Evolutionary conservation across 192 early-diverging fungal species (phyloP), one percentile per base, ranked within the genome.

Genomic region (Powellomyces hirtus): DNA sequence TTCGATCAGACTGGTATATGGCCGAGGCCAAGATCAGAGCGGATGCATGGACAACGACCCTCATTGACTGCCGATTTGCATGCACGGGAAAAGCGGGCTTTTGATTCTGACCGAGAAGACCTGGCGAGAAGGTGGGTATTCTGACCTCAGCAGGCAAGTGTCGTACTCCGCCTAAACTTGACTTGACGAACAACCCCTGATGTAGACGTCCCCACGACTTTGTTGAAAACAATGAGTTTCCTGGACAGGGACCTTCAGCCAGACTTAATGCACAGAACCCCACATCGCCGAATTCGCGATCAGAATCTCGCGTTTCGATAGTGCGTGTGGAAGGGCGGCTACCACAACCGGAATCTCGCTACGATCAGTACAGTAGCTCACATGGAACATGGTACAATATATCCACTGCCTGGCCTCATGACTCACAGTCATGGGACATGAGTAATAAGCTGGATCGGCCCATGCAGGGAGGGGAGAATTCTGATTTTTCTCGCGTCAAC

Each of bases 21-120:
- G 59, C 36, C 36, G 10, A 36, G 59, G 29, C 34, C 59, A 20
- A 34, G 36, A 36, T 13, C 29, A 16, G 59, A 10, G 11, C 16
- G 59, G 14, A 16, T 20, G 4, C 59, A 18, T 14, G 4, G 36
- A 20, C 59, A 60, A 40, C 31, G 59, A 29, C 59, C 59, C n/a
- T 60, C 59, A 4, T 29, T 60, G 35, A 60, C 59, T 3, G 59
- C 59, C 1, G 59, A 60, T 20, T 60, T 60, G 36, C 59, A 38
- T 40, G 59, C 59, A 2, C 16, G 59, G 38, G 59, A 60, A 37
- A 2, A n/a, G 20, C 59, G 59, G 14, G 59, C 38, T 7, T 18
- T 27, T 24, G 24, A 53, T 27, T 8, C 26, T 7, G 59, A 60
- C 6, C 53, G 53, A 16, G 53, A 56, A 16, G 53, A 56, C 33